Evolutionary conservation across 176 grass and related monocot species (phyloP).

Genomic region (Neostapfia colusana): DNA sequence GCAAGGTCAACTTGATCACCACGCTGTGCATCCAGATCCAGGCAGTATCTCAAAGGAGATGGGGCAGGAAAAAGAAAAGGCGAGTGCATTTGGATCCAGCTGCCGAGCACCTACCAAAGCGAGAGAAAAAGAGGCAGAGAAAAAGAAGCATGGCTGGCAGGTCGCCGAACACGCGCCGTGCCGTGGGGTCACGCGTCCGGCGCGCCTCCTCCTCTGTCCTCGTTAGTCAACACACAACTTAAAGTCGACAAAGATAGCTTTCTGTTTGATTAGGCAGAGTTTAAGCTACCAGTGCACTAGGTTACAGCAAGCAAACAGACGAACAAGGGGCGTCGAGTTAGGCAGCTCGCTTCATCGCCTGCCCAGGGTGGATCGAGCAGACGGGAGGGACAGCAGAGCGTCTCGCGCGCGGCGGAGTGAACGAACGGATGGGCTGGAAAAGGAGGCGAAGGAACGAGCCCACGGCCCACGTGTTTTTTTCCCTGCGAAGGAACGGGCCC

Average conservation of each 20-base stretch:
- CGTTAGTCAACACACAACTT: no score
- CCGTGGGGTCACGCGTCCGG: not conserved
- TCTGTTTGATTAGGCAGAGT: no score
- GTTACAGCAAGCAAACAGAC: not conserved
- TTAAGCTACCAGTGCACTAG: not conserved
- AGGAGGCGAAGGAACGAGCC: no score
- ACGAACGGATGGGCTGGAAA: no score
- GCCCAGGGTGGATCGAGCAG: not conserved
- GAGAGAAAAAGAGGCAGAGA: not conserved
- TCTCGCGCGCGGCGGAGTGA: no score
- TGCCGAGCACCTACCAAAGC: constrained; percentile 32
- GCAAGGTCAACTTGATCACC: not conserved
- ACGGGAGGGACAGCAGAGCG: no score
- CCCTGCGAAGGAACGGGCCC: no score
- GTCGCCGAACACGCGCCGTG: constrained; percentile 15
- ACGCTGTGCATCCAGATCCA: not conserved
- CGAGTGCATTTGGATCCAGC: constrained; percentile 16
- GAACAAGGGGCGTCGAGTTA: not conserved
- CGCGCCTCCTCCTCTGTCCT: not conserved
- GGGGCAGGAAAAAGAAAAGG: not conserved
- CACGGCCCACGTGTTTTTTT: no score
- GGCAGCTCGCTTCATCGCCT: not conserved
- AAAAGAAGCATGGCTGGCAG: constrained; percentile 27
- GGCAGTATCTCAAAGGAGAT: not conserved
- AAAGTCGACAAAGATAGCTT: no score